Base-by-base conservation (phyloP, 2,329 filamentous ascomycete genomes). In the Fusarium pseudocircinatum region DNA sequence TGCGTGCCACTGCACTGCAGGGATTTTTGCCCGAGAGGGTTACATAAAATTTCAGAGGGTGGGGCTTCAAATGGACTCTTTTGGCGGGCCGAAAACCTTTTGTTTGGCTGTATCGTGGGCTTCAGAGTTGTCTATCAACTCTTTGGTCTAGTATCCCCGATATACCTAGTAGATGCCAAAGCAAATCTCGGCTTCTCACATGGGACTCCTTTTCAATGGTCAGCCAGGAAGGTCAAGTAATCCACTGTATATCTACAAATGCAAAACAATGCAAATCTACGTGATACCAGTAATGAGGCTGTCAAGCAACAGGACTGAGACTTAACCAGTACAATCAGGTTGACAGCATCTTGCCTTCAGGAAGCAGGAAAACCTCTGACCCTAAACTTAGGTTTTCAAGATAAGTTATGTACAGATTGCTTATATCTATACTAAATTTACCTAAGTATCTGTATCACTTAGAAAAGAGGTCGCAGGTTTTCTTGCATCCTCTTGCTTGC, bases 1-100 rank as follows among this genome's bases (percentile, higher is more conserved):
- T 43, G n/a, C 43, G 30, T 40, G 24, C 26, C 14, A 12, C 18
- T 65, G 37, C 16, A 42, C 46, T 52, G 26, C 39, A 62, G 30
- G 59, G 32, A 20, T 58, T 60, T 64, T 67, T 47, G 18, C 11
- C n/a, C n/a, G 28, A 22, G 36, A 47, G 40, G 24, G 36, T 69
- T 69, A 69, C 67, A 64, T 69, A 67, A 67, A 47, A 47, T 61
- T 36, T 28, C 30, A 15, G 10, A 22, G 4, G 26, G 34, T 61
- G 40, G 46, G 36, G n/a, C 28, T 46, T 36, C 20, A 13, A 30
- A 39, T 18, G 34, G 20, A 61, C 40, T 47, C 24, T 46, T n/a
- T 26, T 46, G 49, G 64, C 58, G 64, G 44, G 52, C 14, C 63
- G n/a, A 36, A 18, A 16, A 4, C 34, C 16, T 36, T 40, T n/a